phyloP scores from a whole-genome alignment of 1,284 basidiomycete species.

The Leccinum insigne region DNA sequence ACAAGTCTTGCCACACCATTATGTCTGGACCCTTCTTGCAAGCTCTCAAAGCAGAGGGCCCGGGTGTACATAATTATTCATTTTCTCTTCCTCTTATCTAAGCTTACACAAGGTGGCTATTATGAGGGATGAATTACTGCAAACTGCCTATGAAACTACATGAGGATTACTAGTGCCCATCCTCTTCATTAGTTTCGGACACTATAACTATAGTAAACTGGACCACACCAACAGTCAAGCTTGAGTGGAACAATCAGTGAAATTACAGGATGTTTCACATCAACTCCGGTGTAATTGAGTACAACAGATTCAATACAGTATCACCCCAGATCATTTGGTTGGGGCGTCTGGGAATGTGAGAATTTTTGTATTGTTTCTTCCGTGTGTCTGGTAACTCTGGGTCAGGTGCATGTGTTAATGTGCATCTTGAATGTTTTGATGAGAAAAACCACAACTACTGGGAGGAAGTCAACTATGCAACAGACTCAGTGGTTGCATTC shows the following conservation, averaged over 20 bases:
- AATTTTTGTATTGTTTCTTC: too few species aligned
- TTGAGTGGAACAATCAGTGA: background rate
- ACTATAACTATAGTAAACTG: background rate
- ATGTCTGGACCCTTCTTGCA: background rate
- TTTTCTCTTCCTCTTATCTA: background rate
- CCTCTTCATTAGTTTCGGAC: background rate
- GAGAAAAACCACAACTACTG: too few species aligned
- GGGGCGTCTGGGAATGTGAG: too few species aligned
- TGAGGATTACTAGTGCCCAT: background rate
- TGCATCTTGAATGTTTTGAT: too few species aligned
- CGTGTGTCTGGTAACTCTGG: too few species aligned
- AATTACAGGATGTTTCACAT: background rate
- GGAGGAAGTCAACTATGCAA: too few species aligned
- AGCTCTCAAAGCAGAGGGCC: background rate
- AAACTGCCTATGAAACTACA: background rate
- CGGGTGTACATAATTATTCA: background rate
- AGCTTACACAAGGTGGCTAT: background rate
- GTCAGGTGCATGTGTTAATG: too few species aligned
- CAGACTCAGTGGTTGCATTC: too few species aligned
- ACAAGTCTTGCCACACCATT: background rate
- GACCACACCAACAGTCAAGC: background rate
- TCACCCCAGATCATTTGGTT: too few species aligned
- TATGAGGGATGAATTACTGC: background rate
- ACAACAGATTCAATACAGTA: background rate
- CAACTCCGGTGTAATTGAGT: background rate